Evolutionary conservation across 2,329 filamentous ascomycete species (phyloP), one percentile per base, ranked within the genome.

Genomic region (Epicoccum sorghinum): DNA sequence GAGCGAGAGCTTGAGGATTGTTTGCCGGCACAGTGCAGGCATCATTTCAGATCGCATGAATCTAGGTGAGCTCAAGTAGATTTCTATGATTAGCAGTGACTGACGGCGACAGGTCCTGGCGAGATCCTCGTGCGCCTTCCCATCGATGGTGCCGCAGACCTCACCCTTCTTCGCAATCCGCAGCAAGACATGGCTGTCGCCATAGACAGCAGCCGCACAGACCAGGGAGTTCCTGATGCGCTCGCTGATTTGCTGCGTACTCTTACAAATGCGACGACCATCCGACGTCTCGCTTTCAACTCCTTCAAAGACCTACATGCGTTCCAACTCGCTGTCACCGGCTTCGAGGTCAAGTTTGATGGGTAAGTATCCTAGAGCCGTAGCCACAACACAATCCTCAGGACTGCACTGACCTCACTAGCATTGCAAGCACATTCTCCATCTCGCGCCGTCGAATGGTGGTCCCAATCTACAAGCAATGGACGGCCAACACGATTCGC

Each of bases 381-480:
- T 13, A 18, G 13, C 27, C 5, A 35, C n/a, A 2, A n/a, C 5
- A 35, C n/a, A 3, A 13, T 45, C 3, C 37, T 13, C 18, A 18
- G 18, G 3, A 18, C 29, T 14, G 9, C 48, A 13, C 63, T 65
- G 71, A 78, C 52, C 60, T 4, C 5, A 1, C 22, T 18, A 71
- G 71, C 25, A 66, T 90, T 47, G 91, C 91, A 5, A 80, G 83
- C 7, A 86, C 86, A 0, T 90, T 96, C 72, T 87, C 89, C 53
- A 96, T 96, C 61, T 87, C 92, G 1, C 86, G 92, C 27, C 86
- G 90, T 43, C 85, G 90, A 61, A 95, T 93, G 88, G 90, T 96
- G 10, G 91, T 96, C 13, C 91, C 91, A 0, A 93, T 96, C 61
- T 90, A 96, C 78, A 96, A 96, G 77, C 95, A 95, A 74, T 96